phyloP scores from a whole-genome alignment of 2,329 filamentous ascomycete genomes.

The Xylaria arbuscula region DNA sequence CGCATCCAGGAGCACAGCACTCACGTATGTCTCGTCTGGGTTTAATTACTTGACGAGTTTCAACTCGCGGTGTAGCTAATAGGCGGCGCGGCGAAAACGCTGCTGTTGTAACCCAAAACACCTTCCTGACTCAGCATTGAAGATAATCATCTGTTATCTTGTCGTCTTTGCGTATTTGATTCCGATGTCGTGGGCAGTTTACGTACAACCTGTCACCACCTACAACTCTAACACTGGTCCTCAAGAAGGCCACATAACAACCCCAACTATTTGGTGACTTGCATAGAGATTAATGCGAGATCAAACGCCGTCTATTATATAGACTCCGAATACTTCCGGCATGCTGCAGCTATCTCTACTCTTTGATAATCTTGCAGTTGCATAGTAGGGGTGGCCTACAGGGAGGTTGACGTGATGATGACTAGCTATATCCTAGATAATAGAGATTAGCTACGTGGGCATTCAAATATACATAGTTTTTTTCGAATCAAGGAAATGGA shows the following conservation, averaged over 20 bases:
- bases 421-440: slow-evolving; percentile 9
- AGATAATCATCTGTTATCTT: neutral
- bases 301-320: slow-evolving; percentile 25
- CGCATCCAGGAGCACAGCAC: slow-evolving; percentile 6
- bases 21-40: slow-evolving; percentile 20
- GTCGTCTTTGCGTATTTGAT: neutral
- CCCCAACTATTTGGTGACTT: slow-evolving; percentile 10
- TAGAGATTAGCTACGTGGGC: neutral
- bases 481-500: neutral
- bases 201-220: slow-evolving; percentile 16
- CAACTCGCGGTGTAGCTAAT: neutral
- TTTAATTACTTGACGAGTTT: slow-evolving; percentile 8
- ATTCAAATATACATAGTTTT: neutral
- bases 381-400: slow-evolving; percentile 10
- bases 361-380: slow-evolving; percentile 11
- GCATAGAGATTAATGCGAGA: slow-evolving; percentile 32
- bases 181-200: slow-evolving; percentile 13
- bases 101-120: neutral
- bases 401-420: slow-evolving; percentile 1
- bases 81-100: neutral
- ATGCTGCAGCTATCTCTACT: slow-evolving; percentile 8
- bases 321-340: slow-evolving; percentile 29
- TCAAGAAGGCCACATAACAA: slow-evolving; percentile 1
- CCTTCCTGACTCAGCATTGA: neutral
- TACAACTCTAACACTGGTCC: neutral